Percentiles rank a stretch among this genome's conserved stretches.
Conservation (phyloP, 768 basidiomycete genomes). For the Termitomyces sp. region DNA sequence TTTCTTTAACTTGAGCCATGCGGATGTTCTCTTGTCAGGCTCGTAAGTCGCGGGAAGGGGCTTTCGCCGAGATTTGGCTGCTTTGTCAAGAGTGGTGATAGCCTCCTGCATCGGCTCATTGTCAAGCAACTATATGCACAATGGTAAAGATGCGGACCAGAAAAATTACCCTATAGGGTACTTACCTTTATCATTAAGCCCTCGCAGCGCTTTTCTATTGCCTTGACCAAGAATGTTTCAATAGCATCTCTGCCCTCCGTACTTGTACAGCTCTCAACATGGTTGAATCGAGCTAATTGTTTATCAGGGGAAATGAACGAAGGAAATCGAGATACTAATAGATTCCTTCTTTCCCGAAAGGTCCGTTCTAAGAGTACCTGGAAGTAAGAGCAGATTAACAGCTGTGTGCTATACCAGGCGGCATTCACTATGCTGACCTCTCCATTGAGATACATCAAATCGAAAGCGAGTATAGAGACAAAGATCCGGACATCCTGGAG, state of each 20-base stretch:
- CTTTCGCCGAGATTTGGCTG: constrained; percentile 49
- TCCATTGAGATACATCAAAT: constrained; percentile 84
- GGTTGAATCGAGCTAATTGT: constrained; percentile 60
- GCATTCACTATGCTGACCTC: constrained; percentile 46
- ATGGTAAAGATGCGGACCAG: neutral
- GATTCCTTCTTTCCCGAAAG: constrained; percentile 67
- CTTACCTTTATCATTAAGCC: constrained; percentile 92
- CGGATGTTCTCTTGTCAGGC: constrained; percentile 80
- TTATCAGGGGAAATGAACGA: constrained; percentile 43
- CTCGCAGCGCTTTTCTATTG: constrained; percentile 78
- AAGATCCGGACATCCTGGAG: constrained; percentile 71
- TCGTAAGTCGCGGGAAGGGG: constrained; percentile 85
- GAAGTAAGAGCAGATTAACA: constrained; percentile 7
- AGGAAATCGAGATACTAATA: constrained; percentile 66
- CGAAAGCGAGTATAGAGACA: constrained; percentile 87
- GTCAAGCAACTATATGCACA: constrained; percentile 58
- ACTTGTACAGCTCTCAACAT: constrained; percentile 74
- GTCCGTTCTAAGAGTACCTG: constrained; percentile 68
- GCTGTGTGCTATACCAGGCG: neutral
- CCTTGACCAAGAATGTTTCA: constrained; percentile 73
- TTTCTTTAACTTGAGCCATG: constrained; percentile 92
- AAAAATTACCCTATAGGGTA: neutral
- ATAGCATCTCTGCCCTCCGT: constrained; percentile 59
- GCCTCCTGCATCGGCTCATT: constrained; percentile 40
- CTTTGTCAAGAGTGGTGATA: constrained; percentile 17